These are phyloP conservation scores for Solanum dulcamara DNA, from an alignment of 257 asterid genomes.

Conservation along the genomic window DNA sequence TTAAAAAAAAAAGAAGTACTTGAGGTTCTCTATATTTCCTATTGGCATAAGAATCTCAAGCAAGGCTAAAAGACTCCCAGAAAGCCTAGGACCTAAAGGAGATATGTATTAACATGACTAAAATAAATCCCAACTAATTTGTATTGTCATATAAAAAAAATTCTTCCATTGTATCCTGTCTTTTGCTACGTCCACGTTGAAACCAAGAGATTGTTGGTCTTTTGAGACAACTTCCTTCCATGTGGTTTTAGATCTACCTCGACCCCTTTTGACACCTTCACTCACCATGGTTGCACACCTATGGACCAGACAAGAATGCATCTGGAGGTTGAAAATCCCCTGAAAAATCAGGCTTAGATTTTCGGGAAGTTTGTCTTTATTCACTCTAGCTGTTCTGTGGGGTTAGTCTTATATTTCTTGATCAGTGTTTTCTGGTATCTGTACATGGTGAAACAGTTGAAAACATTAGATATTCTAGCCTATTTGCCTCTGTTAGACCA, in stretches of 20 bases:
- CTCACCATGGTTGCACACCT: background rate
- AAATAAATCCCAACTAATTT: background rate
- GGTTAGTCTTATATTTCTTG: background rate
- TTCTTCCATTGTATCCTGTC: background rate
- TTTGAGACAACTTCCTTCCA: background rate
- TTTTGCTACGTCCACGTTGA: background rate
- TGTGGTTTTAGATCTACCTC: background rate
- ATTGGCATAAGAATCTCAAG: background rate
- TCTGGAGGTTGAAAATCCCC: background rate
- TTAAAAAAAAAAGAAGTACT: background rate
- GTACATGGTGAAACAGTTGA: background rate
- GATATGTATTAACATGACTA: background rate
- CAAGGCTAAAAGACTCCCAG: background rate
- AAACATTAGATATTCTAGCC: background rate
- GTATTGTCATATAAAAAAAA: background rate
- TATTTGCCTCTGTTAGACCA: background rate
- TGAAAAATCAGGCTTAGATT: background rate
- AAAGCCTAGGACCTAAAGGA: background rate
- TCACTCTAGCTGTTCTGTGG: background rate
- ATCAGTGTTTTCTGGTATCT: background rate
- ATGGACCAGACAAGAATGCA: background rate
- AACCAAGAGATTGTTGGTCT: background rate
- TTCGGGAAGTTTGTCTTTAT: background rate
- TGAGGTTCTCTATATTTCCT: background rate
- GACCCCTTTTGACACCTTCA: background rate